A percentile compares a stretch with the other conserved stretches of the same genome.
Evolutionary conservation across 2,329 filamentous ascomycete species (phyloP).

Genomic region (Fonsecaea pugnacius): DNA sequence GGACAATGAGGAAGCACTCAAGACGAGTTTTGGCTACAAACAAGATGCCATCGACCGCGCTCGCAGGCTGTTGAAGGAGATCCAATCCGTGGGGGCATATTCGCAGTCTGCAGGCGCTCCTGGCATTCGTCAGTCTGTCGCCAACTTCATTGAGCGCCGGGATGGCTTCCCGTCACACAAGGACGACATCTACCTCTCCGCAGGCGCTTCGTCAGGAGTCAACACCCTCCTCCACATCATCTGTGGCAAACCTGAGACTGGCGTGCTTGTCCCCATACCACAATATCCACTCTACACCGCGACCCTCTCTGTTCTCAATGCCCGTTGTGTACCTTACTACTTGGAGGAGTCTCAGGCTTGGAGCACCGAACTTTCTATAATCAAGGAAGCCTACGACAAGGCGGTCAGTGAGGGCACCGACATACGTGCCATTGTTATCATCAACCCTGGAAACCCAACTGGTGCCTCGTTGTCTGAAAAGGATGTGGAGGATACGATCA

Average conservation of each 20-base stretch:
- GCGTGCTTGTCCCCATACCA: conserved; percentile 91
- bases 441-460: conserved; percentile 98
- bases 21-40: conserved; percentile 80
- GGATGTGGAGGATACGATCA: conserved; percentile 82
- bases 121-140: conserved; percentile 84
- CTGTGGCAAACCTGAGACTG: conserved; percentile 74
- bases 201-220: conserved; percentile 89
- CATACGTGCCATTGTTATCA: conserved; percentile 90
- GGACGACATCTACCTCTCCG: conserved; percentile 84
- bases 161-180: conserved; percentile 86
- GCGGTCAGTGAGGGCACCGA: conserved; percentile 79
- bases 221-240: conserved; percentile 92
- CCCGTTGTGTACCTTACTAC: conserved; percentile 87
- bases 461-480: conserved; percentile 79
- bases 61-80: conserved; percentile 75
- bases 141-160: conserved; percentile 87
- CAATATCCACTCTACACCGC: conserved; percentile 99
- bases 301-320: conserved; percentile 81
- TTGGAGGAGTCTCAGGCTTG: conserved; percentile 84
- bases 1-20: conserved; percentile 78
- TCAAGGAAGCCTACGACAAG: conserved; percentile 73
- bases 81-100: conserved; percentile 93
- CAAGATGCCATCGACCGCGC: conserved; percentile 85
- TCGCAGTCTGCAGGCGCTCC: conserved; percentile 90
- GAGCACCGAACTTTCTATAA: conserved; percentile 83